Evolutionary conservation across 202 grass and related monocot species (phyloP), one percentile per base, ranked within the genome.

Genomic region (Saccharum hybrid): DNA sequence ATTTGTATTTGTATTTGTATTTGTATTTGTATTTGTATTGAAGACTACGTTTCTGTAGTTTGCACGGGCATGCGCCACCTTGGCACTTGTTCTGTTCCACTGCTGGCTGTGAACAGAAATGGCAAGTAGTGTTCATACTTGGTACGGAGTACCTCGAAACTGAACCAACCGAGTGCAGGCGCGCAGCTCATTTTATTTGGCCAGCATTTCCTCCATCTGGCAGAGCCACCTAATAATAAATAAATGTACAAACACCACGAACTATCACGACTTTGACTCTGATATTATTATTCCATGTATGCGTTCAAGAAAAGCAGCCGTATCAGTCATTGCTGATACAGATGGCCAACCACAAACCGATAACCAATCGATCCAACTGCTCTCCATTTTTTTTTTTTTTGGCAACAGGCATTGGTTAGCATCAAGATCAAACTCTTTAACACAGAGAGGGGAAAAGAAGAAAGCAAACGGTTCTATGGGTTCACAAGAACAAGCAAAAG

Each of bases 261-360:
- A 2, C 65, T 12, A 31, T 81, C 18, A 22, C n/a, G 81, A 54
- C 54, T 69, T 85, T 36, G 43, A 89, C 68, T n/a, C 3, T 57
- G 21, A 76, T 63, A 70, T 75, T 52, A 56, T 39, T 34, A 56
- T 31, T 51, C 59, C 12, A 31, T 42, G 22, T 39, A 36, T 12
- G 68, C 43, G 86, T 61, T 39, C 11, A 39, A 14, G 2, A 51
- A 72, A 45, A 46, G 31, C 28, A 51, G 60, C 15, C 75, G 60
- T 49, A 46, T 62, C 86, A 41, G 7, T 80, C 61, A 2, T 68
- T 30, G 46, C 19, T 7, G 77, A 82, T 68, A 33, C 73, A n/a
- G 88, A 82, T 82, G 79, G 88, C 80, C 84, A 90, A 86, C 88
- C 79, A 75, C 7, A 70, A 90, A 75, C 88, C 12, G 41, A 75